Conservation (phyloP, 306 rosid species). For the Vigna nakashimae region DNA sequence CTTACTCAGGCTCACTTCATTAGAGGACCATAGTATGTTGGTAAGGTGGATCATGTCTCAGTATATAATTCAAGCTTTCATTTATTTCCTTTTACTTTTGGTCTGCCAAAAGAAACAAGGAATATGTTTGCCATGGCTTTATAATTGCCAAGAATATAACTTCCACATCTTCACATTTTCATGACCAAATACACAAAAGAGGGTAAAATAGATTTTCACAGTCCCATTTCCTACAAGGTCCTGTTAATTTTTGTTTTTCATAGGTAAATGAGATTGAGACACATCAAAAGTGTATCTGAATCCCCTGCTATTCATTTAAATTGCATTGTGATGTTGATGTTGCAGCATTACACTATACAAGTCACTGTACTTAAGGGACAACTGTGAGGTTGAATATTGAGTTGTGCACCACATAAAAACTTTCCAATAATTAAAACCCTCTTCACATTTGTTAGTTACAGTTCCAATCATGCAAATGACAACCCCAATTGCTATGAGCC, state of each 20-base stretch:
- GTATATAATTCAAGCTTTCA: slow-evolving; percentile 39
- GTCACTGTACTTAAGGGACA: slow-evolving; percentile 39
- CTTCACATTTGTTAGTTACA: not conserved
- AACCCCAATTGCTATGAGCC: slow-evolving; percentile 32
- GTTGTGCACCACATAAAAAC: slow-evolving; percentile 28
- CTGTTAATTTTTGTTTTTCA: slow-evolving; percentile 4
- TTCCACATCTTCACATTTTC: slow-evolving; percentile 1
- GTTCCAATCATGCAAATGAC: slow-evolving; percentile 42
- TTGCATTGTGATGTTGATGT: slow-evolving; percentile 38
- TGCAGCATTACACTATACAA: slow-evolving; percentile 34
- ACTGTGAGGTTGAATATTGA: slow-evolving; percentile 31
- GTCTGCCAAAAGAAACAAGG: slow-evolving; percentile 33
- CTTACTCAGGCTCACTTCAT: slow-evolving; percentile 25
- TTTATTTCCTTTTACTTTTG: slow-evolving; percentile 40
- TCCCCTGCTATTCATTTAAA: slow-evolving; percentile 32
- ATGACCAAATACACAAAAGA: not conserved
- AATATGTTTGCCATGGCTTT: not conserved
- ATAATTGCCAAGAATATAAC: not conserved
- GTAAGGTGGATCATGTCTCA: slow-evolving; percentile 43
- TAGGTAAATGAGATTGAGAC: slow-evolving; percentile 24
- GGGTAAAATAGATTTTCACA: not conserved
- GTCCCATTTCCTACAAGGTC: slow-evolving; percentile 12
- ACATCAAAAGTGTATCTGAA: slow-evolving; percentile 18
- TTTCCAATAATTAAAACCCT: slow-evolving; percentile 29
- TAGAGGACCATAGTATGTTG: slow-evolving; percentile 37